A percentile compares a stretch with the other conserved stretches of the same genome.
Evolutionary conservation across 441 rosid species (phyloP).

Genomic region (Corymbia calophylla): DNA sequence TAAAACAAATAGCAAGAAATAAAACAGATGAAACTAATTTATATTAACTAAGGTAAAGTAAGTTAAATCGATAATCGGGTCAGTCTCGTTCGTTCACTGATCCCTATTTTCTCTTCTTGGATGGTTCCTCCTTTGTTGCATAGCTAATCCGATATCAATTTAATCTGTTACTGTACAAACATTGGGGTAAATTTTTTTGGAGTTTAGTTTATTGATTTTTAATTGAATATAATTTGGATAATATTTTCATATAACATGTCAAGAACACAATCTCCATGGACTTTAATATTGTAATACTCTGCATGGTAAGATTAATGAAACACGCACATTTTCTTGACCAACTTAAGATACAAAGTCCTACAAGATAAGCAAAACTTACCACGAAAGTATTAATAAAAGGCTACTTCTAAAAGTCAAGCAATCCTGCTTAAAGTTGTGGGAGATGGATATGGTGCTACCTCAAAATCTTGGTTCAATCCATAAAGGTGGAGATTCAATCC

Average conservation of each 20-base stretch:
- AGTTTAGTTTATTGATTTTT: no score
- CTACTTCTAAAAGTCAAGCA: not conserved
- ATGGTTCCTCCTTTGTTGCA: not conserved
- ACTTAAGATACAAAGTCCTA: not conserved
- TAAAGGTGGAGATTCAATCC: not conserved
- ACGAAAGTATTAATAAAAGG: not conserved
- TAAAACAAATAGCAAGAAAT: no score
- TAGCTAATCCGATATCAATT: no score
- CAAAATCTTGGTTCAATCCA: not conserved
- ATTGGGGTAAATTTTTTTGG: not conserved
- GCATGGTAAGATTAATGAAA: not conserved
- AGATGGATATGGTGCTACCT: not conserved
- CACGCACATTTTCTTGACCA: not conserved
- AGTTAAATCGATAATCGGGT: no score
- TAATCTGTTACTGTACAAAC: no score
- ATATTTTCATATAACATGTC: not conserved
- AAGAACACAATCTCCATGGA: not conserved
- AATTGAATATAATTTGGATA: no score
- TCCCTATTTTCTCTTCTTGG: no score
- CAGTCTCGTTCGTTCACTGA: not conserved
- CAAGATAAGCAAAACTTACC: not conserved
- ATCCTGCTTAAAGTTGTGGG: not conserved
- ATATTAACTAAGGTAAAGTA: no score
- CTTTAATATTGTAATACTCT: no score
- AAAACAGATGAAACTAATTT: no score